Evolutionary conservation across 1,139 yeast species (phyloP).

Genomic region (Saccharomyces hybrid): DNA sequence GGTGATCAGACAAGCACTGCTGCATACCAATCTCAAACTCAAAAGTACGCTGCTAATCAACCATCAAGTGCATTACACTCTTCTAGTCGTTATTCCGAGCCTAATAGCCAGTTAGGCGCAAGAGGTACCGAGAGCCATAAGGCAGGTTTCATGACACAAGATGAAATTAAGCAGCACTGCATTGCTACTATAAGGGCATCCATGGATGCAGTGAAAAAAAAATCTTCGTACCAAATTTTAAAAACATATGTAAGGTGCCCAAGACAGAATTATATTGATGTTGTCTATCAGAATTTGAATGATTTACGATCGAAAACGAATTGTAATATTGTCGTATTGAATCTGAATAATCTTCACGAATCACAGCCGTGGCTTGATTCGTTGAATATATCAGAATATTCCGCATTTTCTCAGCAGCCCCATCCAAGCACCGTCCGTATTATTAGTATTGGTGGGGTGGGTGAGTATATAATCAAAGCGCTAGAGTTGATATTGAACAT

Average conservation of each 20-base stretch:
- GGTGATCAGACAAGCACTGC: background rate
- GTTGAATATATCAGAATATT: conserved; percentile 17
- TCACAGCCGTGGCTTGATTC: conserved; percentile 27
- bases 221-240: conserved; percentile 29
- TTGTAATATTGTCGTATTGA: conserved; percentile 31
- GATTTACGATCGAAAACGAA: conserved; percentile 26
- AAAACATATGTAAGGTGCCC: conserved; percentile 31
- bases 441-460: conserved; percentile 32
- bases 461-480: conserved; percentile 27
- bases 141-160: conserved; percentile 23
- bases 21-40: background rate
- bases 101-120: background rate
- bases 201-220: conserved; percentile 21
- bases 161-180: conserved; percentile 27
- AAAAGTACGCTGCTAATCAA: background rate
- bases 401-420: conserved; percentile 17
- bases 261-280: conserved; percentile 24
- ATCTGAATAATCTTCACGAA: conserved; percentile 30
- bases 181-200: conserved; percentile 26
- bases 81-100: background rate
- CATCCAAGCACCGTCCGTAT: conserved; percentile 31
- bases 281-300: conserved; percentile 23
- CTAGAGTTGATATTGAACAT: conserved; percentile 20
- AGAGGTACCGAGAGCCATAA: background rate
- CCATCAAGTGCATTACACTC: background rate